Evolutionary conservation across 352 stramenopile genomes (phyloP), one percentile per base, ranked within the genome.

Genomic region (Phytophthora aleatoria): DNA sequence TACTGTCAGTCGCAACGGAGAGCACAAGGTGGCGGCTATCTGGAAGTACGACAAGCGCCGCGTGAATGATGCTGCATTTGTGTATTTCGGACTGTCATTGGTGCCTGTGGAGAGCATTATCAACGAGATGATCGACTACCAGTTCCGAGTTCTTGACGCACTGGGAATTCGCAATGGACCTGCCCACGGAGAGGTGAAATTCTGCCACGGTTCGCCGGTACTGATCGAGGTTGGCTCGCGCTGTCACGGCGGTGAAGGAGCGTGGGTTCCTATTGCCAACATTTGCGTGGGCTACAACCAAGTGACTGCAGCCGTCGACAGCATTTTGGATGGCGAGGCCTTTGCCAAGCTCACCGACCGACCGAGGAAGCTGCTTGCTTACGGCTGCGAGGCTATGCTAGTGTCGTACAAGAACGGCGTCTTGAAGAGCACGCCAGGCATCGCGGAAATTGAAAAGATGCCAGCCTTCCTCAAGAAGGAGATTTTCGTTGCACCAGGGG

Each of bases 21-120:
- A 94, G 52, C 91, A 98, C 76, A 99, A 99, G 66, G 88, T 98
- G 44, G 91, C 92, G 35, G 96, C 95, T 16, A 86, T 99, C 11
- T 99, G 97, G 97, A 96, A 97, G 71, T 99, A 99, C 71, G 97
- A 99, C 75, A 99, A 99, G 81, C 83, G 97, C 42, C 81, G 87
- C 8, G 89, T 97, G 38, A 98, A 99, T 69, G 73, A 94, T 50
- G 93, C 92, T 5, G 90, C 92, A 13, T 99, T 98, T 71, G 96
- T 99, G 7, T 99, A 99, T 74, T 98, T 95, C 53, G 83, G 85
- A 5, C 61, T 95, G 12, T 93, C 85, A 15, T 62, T 94, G 55
- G 81, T 92, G 11, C 83, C 87, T 30, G 83, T 82, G 10, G 72
- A 82, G 13, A 80, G 77, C 2, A 77, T 91, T 24, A 72, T 95